Evolutionary conservation across 202 grass and related monocot species (phyloP), one percentile per base, ranked within the genome.

Genomic region (Bolboschoenoplectus hybrid): DNA sequence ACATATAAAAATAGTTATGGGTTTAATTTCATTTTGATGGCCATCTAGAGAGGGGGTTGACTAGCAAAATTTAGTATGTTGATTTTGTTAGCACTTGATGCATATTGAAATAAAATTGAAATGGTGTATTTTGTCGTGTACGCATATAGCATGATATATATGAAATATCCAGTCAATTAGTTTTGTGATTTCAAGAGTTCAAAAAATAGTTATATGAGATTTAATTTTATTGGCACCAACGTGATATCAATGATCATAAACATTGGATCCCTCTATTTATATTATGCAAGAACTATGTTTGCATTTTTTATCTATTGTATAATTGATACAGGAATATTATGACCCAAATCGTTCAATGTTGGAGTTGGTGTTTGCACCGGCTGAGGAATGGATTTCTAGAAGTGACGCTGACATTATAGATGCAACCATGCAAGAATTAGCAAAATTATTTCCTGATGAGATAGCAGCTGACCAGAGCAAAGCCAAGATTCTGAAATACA

Each of bases 381-480:
- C 97, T 19, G 97, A 99, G 20, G 89, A 99, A 94, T 99, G 97
- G 93, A 88, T 96, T 74, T 94, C 90, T 84, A 56, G 85, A 60
- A 99, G 90, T 74, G 92, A 94, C 61, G 73, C 90, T 45, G 93
- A 99, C 80, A 99, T 99, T 47, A 94, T 99, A 19, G 88, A 96
- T 79, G 93, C 90, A 19, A 96, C 97, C 57, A 94, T 99, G 92
- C 83, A 94, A 84, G 93, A 99, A 89, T 88, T 99, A 86, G 90
- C 93, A 55, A 96, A 92, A 82, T 80, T 99, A 81, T 99, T 96
- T 92, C 97, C 97, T 65, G 90, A 96, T 81, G 97, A 99, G 91
- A 99, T 99, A 81, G 89, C 93, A 47, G 92, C 92, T 5, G 92
- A 99, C 85, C 97, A 96, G 70, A 94, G 91, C 87, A 97, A 90